Evolutionary conservation across 768 basidiomycete genomes (phyloP), one percentile per base, ranked within the genome.

Genomic region (Lactarius trivialis): DNA sequence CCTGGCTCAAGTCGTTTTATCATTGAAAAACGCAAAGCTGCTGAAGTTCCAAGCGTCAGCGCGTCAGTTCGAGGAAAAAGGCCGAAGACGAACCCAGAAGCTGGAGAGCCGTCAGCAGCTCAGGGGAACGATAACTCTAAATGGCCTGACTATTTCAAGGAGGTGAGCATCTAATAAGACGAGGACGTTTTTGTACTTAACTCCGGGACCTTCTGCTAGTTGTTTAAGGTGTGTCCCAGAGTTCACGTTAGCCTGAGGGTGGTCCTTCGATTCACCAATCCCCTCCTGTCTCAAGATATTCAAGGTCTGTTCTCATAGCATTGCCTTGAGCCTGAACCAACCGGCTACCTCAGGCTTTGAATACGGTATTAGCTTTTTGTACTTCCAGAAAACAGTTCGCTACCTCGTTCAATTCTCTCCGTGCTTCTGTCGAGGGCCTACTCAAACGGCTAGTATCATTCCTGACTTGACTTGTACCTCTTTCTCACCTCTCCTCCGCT

Each of bases 351-450:
- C 55, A 95, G 90, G 90, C 92, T 11, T 76, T 95, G 52, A 95
- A 94, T 68, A 91, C 92, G 15, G 90, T 96, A 4, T 80, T 94
- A 43, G 92, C 89, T 0, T 96, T 96, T 69, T 81, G 92, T 41
- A 89, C 90, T 2, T 85, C 90, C 0, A 80, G 90, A 64, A 89
- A 90, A 66, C 83, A 89, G 65, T 72, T 95, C 36, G 88, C 91
- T 7, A 85, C 83, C 7, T 93, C 90, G 0, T 95, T 93, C 68
- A 77, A 84, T 7, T 81, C 84, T 3, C 79, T 94, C 28, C 81
- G 87, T 48, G 78, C 81, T 15, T 91, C 90, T n/a, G 91, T 92
- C 0, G 92, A 95, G 75, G 77, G 81, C 52, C 77, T 94, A 8
- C 72, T 93, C 21, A 89, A 90, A 69, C 79, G 84, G 93, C 89